These are phyloP conservation scores for Glycine soja DNA, from an alignment of 306 rosid species.

Conservation along the genomic window DNA sequence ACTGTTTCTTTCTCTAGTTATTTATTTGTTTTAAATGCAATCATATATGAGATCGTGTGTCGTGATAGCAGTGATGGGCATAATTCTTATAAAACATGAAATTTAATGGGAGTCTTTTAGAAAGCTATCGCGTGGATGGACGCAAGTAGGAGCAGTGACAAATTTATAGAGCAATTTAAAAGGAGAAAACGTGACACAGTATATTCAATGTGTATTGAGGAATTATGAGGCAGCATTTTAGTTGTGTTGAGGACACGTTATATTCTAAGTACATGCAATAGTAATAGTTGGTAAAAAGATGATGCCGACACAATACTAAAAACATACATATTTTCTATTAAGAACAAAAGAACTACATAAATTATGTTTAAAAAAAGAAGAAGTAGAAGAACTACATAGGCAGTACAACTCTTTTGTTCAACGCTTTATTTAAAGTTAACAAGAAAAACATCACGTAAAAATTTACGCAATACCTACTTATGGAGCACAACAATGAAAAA, in stretches of 20 bases:
- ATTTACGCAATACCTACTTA: neutral
- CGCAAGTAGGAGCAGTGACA: neutral
- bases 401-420: neutral
- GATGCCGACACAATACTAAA: conserved; percentile 20
- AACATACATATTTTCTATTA: neutral
- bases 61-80: neutral
- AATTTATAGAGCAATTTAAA: neutral
- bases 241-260: conserved; percentile 6
- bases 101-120: neutral
- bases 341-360: neutral
- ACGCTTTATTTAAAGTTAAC: neutral
- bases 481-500: neutral
- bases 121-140: neutral
- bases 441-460: neutral
- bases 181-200: neutral
- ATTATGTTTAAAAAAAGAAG: too few species aligned
- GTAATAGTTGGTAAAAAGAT: neutral
- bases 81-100: neutral
- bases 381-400: neutral
- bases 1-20: neutral
- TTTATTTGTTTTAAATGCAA: neutral
- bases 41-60: neutral
- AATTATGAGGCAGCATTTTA: conserved; percentile 10
- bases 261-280: neutral
- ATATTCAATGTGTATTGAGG: neutral